Percentiles rank a stretch among this genome's conserved stretches.
Conservation (phyloP, 148 eudicot genomes). For the Fagopyrum tataricum region DNA sequence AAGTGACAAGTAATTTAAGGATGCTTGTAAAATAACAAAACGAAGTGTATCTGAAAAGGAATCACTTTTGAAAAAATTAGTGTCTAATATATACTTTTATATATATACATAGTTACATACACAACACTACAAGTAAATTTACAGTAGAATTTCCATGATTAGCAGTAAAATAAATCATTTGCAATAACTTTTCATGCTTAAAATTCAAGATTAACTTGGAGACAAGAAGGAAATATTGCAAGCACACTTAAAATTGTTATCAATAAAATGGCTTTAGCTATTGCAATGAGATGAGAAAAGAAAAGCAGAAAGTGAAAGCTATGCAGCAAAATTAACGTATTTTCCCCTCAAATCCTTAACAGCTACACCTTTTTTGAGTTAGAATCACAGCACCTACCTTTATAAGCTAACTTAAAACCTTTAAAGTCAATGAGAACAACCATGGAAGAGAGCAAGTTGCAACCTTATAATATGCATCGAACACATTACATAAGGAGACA, state of each 20-base stretch:
- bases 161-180: not conserved
- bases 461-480: too few species aligned
- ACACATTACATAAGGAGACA: too few species aligned
- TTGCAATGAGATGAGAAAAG: not conserved
- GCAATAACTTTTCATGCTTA: not conserved
- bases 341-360: not conserved
- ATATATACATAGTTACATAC: too few species aligned
- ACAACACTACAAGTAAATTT: not conserved
- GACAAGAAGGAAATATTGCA: not conserved
- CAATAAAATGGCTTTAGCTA: not conserved
- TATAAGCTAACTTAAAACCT: not conserved
- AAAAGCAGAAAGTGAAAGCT: not conserved
- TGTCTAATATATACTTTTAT: not conserved
- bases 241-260: not conserved
- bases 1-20: constrained; percentile 2
- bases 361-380: not conserved
- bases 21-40: too few species aligned
- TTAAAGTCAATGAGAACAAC: not conserved
- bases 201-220: not conserved
- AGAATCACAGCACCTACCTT: too few species aligned
- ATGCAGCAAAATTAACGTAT: not conserved
- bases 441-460: not conserved
- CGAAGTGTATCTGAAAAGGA: not conserved
- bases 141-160: not conserved
- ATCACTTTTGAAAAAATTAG: not conserved